phyloP scores from a whole-genome alignment of 495 filamentous ascomycete genomes.

The Xylaria palmicola region DNA sequence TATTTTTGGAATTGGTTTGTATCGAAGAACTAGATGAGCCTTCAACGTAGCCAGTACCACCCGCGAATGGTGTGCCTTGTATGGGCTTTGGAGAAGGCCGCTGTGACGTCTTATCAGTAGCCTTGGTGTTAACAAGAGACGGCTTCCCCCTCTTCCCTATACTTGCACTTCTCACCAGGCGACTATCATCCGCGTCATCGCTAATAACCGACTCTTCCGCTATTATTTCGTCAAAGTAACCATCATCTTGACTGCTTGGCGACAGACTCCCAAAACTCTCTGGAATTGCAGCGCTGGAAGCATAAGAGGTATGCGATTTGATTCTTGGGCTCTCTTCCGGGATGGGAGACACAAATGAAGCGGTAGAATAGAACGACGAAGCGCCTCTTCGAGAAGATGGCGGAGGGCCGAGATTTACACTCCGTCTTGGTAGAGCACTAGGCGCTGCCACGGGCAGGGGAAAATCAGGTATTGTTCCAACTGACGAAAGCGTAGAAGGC shows the following conservation, averaged over 20 bases:
- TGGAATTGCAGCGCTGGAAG: slow-evolving; percentile 79
- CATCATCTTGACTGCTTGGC: slow-evolving; percentile 46
- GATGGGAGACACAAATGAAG: slow-evolving; percentile 84
- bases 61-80: slow-evolving; percentile 34
- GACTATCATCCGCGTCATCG: slow-evolving; percentile 59
- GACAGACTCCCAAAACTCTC: slow-evolving; percentile 58
- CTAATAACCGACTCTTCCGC: slow-evolving; percentile 50
- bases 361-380: slow-evolving; percentile 69
- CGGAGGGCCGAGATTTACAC: slow-evolving; percentile 60
- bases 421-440: slow-evolving; percentile 46
- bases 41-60: slow-evolving; percentile 46
- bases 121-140: slow-evolving; percentile 61
- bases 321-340: slow-evolving; percentile 72
- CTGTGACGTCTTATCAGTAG: slow-evolving; percentile 22
- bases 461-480: slow-evolving; percentile 62
- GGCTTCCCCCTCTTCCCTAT: slow-evolving; percentile 72
- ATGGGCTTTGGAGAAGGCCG: slow-evolving; percentile 36
- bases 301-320: slow-evolving; percentile 66
- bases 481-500: slow-evolving; percentile 55
- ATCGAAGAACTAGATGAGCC: slow-evolving; percentile 43
- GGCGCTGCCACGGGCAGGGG: slow-evolving; percentile 48
- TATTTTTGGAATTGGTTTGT: slow-evolving; percentile 22
- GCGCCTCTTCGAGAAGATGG: slow-evolving; percentile 68
- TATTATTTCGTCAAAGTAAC: slow-evolving; percentile 45
- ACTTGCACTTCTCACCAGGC: slow-evolving; percentile 75